Base-by-base conservation (phyloP, 495 filamentous ascomycete species). In the Penicillium lividum region DNA sequence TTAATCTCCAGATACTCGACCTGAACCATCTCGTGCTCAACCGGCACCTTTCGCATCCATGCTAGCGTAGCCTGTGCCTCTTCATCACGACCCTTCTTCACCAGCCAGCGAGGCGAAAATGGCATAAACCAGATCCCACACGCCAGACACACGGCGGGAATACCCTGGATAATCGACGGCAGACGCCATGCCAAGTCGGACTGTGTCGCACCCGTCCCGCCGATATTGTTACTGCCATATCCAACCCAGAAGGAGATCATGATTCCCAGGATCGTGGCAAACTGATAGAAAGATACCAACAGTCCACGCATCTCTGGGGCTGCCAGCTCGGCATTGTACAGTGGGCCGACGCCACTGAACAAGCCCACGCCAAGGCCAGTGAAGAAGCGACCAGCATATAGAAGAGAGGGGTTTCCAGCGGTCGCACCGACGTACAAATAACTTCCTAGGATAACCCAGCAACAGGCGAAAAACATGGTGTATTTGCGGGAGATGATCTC, bases 181-280 rank as follows among this genome's bases (percentile, higher is more conserved):
- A 82, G 74, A 51, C 76, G 72, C 80, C 79, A 83, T 1, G 76
- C 75, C 16, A 77, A 57, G 53, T 75, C 60, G 16, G 67, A 64
- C 53, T 80, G 76, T 5, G 53, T 60, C 22, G 57, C 66, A 1
- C 78, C 78, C 8, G 59, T 70, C 3, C 73, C 68, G 5, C 70
- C 70, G 29, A 74, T 78, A 56, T 76, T 73, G 61, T 78, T 77
- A 51, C 70, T 73, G 10, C 72, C 72, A 49, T 90, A 91, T 60
- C 89, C 86, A 63, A 90, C 85, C 75, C 89, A 90, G 73, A 85
- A 92, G 64, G 88, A 86, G 49, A 86, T 82, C 63, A 85, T 68
- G 48, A 84, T 86, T 30, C 81, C 87, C 84, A 90, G 90, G 34
- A 88, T 91, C 44, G 92, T 92, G 9, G 89, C 88, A 85, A 89